Evolutionary conservation across 1,139 yeast genomes (phyloP).

Genomic region (Suhomyces taliae): DNA sequence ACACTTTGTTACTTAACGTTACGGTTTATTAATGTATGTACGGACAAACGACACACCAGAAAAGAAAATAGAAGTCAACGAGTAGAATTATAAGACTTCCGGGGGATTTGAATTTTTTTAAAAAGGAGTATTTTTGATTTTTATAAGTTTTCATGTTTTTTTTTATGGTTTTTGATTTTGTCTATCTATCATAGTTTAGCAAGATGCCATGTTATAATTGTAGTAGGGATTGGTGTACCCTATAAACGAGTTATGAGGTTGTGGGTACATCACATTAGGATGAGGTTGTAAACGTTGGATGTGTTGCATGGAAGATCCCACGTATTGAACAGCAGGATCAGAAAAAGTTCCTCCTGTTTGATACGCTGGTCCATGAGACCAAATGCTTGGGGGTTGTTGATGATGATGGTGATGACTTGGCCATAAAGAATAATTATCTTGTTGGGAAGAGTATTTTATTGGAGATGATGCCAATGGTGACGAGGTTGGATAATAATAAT

Average conservation of each 20-base stretch:
- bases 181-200: conserved; percentile 16
- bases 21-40: too few relatives aligned
- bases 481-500: conserved; percentile 16
- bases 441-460: conserved; percentile 6
- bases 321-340: conserved; percentile 16
- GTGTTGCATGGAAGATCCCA: conserved; percentile 11
- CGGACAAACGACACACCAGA: too few relatives aligned
- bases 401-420: neutral
- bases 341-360: conserved; percentile 5
- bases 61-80: conserved; percentile 3
- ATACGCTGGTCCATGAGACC: conserved; percentile 11
- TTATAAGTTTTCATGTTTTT: conserved; percentile 1
- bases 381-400: conserved; percentile 9
- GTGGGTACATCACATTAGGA: conserved; percentile 10
- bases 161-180: conserved; percentile 2
- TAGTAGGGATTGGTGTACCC: conserved; percentile 45
- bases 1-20: too few relatives aligned
- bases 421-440: conserved; percentile 8
- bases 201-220: conserved; percentile 35
- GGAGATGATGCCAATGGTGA: conserved; percentile 17
- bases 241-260: conserved; percentile 22
- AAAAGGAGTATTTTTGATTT: neutral
- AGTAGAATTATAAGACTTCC: neutral
- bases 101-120: neutral
- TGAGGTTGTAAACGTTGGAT: conserved; percentile 6